Base-by-base conservation (phyloP, 805 yeast species). In the Nakazawaea populi region DNA sequence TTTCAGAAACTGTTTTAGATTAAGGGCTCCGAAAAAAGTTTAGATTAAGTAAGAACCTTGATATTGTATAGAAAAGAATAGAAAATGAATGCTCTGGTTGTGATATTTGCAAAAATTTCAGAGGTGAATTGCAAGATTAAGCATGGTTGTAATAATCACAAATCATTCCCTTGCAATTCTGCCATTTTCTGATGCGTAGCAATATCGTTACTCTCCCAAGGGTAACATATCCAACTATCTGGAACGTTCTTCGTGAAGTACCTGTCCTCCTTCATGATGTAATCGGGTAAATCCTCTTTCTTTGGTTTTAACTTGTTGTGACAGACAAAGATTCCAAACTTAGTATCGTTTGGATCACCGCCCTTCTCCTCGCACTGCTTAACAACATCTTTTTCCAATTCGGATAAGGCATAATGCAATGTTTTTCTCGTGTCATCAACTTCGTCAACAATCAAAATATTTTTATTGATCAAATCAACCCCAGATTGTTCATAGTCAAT, bases 381-480 rank as follows among this genome's bases (percentile, higher is more conserved):
- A 9, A 59, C 79, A 41, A 86, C 83, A 67, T 87, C 95, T 60
- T 83, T 82, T 62, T 84, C 78, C 63, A 87, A 72, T 64, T 87
- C 95, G 48, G 80, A 74, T 38, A 87, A 74, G 4, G 94, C 94
- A 61, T 87, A 87, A 62, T 86, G 91, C 53, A 87, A 73, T 34
- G 95, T 87, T 42, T 91, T 86, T 73, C 95, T 78, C 29, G 95
- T 87, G 64, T 87, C 95, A 66, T 87, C 95, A 43, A 87, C 95
- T 66, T 87, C 95, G 63, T 87, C 95, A 44, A 87, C 87, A 52
- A 87, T 82, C 61, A 87, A 69, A 28, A 87, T 77, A 60, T 78
- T 84, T 66, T 85, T 87, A 49, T 87, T 88, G 41, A 82, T 80
- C 52, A 87, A 69, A 55, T 77, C 76, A 51, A 78, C 66, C 49